Conservation (phyloP, 192 early-diverging fungal genomes). For the Radiomyces spectabilis region DNA sequence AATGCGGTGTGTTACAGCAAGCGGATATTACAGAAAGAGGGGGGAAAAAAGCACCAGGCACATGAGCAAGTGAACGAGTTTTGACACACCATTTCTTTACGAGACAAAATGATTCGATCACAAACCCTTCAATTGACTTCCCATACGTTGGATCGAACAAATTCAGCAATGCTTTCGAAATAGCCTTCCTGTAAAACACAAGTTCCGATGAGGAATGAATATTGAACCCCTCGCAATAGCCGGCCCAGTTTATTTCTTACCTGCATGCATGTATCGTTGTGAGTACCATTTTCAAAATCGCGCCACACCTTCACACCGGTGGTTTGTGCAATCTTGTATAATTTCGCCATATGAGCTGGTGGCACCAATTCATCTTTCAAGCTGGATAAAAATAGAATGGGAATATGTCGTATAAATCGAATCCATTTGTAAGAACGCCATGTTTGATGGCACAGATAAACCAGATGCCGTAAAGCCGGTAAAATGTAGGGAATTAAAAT, state of each 20-base stretch:
- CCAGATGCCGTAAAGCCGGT: slow-evolving; percentile 60
- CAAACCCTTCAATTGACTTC: slow-evolving; percentile 5
- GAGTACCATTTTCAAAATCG: slow-evolving; percentile 76
- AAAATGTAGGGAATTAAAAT: slow-evolving; percentile 83
- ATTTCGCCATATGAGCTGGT: slow-evolving; percentile 76
- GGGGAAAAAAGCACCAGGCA: too few relatives aligned
- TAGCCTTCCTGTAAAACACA: slow-evolving; percentile 61
- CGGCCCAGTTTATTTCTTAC: slow-evolving; percentile 3
- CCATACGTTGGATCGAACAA: slow-evolving; percentile 20
- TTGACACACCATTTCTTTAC: too few relatives aligned
- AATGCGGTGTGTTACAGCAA: too few relatives aligned
- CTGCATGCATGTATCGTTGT: slow-evolving; percentile 83
- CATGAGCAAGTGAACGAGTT: too few relatives aligned
- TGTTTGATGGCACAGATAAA: slow-evolving; percentile 81
- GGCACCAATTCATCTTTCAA: slow-evolving; percentile 85
- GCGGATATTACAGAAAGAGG: too few relatives aligned
- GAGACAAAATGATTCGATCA: not conserved
- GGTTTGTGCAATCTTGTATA: slow-evolving; percentile 59
- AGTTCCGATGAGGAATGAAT: too few relatives aligned
- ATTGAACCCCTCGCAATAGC: too few relatives aligned
- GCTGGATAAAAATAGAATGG: slow-evolving; percentile 81
- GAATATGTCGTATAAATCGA: slow-evolving; percentile 54
- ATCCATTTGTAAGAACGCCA: slow-evolving; percentile 83
- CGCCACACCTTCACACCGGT: slow-evolving; percentile 41
- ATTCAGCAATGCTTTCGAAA: slow-evolving; percentile 62